phyloP scores from a whole-genome alignment of 2,329 filamentous ascomycete species.

The Zasmidium angulare region DNA sequence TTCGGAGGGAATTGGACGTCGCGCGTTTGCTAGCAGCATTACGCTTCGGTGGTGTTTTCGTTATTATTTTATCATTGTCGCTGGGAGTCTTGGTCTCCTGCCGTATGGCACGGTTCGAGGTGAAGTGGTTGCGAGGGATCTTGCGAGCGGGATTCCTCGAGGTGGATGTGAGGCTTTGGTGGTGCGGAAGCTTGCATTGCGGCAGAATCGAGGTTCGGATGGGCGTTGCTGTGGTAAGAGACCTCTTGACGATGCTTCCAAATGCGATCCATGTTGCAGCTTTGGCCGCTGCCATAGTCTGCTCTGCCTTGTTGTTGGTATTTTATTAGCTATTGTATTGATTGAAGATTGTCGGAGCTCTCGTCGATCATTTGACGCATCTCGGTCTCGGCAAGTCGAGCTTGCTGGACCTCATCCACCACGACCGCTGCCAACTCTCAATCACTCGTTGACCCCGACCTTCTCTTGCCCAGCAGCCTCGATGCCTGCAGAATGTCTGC shows the following conservation, averaged over 20 bases:
- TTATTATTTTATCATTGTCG: constrained; percentile 10
- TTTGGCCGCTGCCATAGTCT: constrained; percentile 3
- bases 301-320: neutral
- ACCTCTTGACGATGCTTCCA: constrained; percentile 24
- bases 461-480: constrained; percentile 14
- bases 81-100: constrained; percentile 17
- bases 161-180: constrained; percentile 20
- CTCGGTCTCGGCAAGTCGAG: neutral
- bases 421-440: neutral
- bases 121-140: constrained; percentile 29
- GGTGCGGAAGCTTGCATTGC: constrained; percentile 16
- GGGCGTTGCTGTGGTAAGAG: constrained; percentile 24
- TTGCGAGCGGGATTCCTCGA: constrained; percentile 19
- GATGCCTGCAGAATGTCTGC: constrained; percentile 41
- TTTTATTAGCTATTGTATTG: neutral
- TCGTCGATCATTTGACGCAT: neutral
- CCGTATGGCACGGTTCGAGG: constrained; percentile 17
- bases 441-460: neutral
- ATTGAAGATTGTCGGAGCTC: neutral
- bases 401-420: constrained; percentile 4
- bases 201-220: constrained; percentile 18
- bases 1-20: constrained; percentile 73
- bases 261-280: constrained; percentile 33
- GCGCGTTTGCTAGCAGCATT: constrained; percentile 50
- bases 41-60: constrained; percentile 38